Base-by-base conservation (phyloP, 2,329 filamentous ascomycete genomes). In the Diaporthe capsici region DNA sequence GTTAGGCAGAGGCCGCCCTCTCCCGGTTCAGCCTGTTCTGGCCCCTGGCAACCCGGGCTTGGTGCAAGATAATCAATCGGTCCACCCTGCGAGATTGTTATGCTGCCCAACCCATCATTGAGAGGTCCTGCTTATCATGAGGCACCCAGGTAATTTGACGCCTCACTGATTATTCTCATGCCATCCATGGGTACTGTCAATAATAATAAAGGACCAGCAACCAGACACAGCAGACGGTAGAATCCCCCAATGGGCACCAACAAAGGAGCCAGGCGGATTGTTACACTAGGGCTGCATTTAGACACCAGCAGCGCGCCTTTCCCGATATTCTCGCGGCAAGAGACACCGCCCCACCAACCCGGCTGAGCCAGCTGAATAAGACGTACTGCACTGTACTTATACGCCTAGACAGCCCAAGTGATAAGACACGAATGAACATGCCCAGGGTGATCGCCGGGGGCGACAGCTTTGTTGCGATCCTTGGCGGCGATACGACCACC, bases 291-390 rank as follows among this genome's bases (percentile, higher is more conserved):
- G n/a, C 65, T 70, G 65, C 65, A 70, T 55, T 70, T 55, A 55
- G 65, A 70, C 34, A 42, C 31, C 8, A 42, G n/a, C 65, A 42
- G 34, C 49, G 34, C 39, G 60, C 60, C 60, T 47, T 31, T 47
- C 60, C 60, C 60, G 4, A 47, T 47, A 47, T 20, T 42, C 15
- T 65, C 60, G n/a, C 31, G 22, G n/a, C 31, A 10, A 55, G 65
- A 70, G 34, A 53, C 73, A 75, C 73, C 70, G 73, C 67, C 73
- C 57, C 73, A 72, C 67, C 34, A 72, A 20, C 42, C 17, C 42
- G 67, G 57, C 73, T 75, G 73, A 63, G 47, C 65, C 2, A 53
- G 47, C 63, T 53, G 47, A 34, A 25, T 39, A 15, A 68, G 61
- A 67, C 28, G 34, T 10, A 25, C 60, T 63, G 58, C n/a, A 44